phyloP scores from a whole-genome alignment of 768 basidiomycete species.

The Serendipita indica region DNA sequence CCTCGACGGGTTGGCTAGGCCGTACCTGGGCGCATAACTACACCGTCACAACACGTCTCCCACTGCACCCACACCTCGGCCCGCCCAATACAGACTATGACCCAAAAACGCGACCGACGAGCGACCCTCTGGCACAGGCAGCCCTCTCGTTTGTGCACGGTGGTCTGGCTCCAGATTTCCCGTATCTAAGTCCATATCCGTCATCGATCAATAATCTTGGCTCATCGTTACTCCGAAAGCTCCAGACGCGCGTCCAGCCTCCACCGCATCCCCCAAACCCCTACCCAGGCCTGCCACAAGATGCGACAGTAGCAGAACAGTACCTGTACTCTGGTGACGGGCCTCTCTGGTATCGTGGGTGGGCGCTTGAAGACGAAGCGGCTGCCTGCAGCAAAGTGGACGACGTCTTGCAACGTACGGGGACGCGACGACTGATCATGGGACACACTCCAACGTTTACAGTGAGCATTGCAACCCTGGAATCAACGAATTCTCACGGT shows the following conservation, averaged over 20 bases:
- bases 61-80: conserved; percentile 57
- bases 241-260: conserved; percentile 56
- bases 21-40: conserved; percentile 77
- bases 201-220: conserved; percentile 66
- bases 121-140: conserved; percentile 49
- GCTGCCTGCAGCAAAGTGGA: conserved; percentile 58
- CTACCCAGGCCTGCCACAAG: conserved; percentile 31
- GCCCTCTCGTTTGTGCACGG: conserved; percentile 91
- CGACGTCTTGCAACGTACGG: conserved; percentile 52
- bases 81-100: conserved; percentile 42
- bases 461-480: conserved; percentile 24
- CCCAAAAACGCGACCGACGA: conserved; percentile 33
- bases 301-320: conserved; percentile 48
- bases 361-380: conserved; percentile 40
- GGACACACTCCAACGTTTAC: conserved; percentile 90
- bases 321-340: conserved; percentile 64
- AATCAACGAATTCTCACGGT: background rate
- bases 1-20: conserved; percentile 57
- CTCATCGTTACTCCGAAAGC: conserved; percentile 47
- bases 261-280: conserved; percentile 67
- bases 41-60: conserved; percentile 64
- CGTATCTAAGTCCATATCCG: conserved; percentile 67
- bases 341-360: conserved; percentile 90
- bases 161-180: conserved; percentile 67
- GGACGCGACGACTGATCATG: conserved; percentile 83